A percentile compares a stretch with the other conserved stretches of the same genome.
Evolutionary conservation across 1,139 yeast species (phyloP).

Genomic region (Hyphopichia khmerensis): DNA sequence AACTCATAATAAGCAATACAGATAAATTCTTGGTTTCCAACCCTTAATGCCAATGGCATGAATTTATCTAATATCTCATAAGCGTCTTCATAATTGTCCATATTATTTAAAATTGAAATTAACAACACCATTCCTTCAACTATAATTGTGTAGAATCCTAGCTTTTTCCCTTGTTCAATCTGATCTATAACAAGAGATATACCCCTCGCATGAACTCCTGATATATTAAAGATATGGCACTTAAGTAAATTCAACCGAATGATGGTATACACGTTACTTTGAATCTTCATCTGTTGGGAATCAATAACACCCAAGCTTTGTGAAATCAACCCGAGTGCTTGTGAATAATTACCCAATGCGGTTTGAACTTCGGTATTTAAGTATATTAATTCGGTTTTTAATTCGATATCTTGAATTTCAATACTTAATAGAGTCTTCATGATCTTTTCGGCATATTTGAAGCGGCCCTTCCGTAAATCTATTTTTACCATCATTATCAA

Average conservation of each 20-base stretch:
- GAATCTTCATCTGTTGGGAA: slow-evolving; percentile 17
- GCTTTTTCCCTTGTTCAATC: slow-evolving; percentile 36
- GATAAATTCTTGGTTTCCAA: slow-evolving; percentile 30
- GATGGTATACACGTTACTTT: slow-evolving; percentile 34
- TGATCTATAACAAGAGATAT: slow-evolving; percentile 46
- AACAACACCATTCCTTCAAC: slow-evolving; percentile 42
- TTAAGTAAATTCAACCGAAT: slow-evolving; percentile 46
- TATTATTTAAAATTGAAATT: slow-evolving; percentile 33
- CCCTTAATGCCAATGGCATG: slow-evolving; percentile 41
- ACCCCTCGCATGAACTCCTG: slow-evolving; percentile 41
- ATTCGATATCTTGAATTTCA: slow-evolving; percentile 31
- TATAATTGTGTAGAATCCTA: slow-evolving; percentile 39
- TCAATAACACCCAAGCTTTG: slow-evolving; percentile 20
- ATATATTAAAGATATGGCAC: slow-evolving; percentile 35
- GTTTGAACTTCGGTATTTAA: slow-evolving; percentile 30
- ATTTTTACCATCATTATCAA: slow-evolving; percentile 35
- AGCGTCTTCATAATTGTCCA: slow-evolving; percentile 38
- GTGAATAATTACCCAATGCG: slow-evolving; percentile 26
- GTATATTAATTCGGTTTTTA: slow-evolving; percentile 25
- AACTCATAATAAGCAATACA: slow-evolving; percentile 40
- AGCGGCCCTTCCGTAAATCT: slow-evolving; percentile 38
- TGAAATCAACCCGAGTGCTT: slow-evolving; percentile 37
- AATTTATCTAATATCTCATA: slow-evolving; percentile 29
- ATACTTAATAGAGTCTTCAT: slow-evolving; percentile 18
- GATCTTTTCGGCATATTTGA: slow-evolving; percentile 23